phyloP scores from a whole-genome alignment of 352 stramenopile species.

The Elongisporangium senticosum region DNA sequence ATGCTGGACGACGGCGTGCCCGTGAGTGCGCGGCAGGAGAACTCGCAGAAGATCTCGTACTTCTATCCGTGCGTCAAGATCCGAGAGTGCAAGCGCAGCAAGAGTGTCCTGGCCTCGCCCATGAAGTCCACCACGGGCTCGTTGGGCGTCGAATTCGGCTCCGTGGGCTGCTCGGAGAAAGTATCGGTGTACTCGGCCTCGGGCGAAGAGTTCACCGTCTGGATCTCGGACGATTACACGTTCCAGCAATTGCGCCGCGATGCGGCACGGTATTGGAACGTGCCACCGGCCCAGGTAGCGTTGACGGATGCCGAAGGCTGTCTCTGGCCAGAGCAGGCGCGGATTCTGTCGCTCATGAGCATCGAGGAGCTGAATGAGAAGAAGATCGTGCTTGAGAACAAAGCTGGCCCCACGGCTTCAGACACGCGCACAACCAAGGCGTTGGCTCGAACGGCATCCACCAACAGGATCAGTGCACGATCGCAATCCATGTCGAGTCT shows the following conservation, averaged over 20 bases:
- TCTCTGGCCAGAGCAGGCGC: constrained; percentile 74
- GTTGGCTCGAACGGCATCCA: constrained; percentile 6
- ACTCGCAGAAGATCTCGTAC: constrained; percentile 43
- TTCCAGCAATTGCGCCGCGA: constrained; percentile 72
- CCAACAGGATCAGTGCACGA: background rate
- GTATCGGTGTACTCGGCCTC: constrained; percentile 42
- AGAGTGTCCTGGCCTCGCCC: constrained; percentile 3
- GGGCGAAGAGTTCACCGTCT: constrained; percentile 57
- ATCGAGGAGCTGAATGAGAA: constrained; percentile 38
- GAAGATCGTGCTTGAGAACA: constrained; percentile 49
- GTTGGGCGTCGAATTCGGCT: background rate
- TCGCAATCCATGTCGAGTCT: background rate
- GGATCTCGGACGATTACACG: constrained; percentile 66
- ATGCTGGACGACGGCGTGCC: constrained; percentile 57
- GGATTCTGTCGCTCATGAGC: constrained; percentile 56
- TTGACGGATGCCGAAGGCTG: constrained; percentile 58
- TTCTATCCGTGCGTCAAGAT: constrained; percentile 74
- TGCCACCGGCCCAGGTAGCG: constrained; percentile 32
- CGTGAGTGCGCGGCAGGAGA: constrained; percentile 56
- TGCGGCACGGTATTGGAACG: constrained; percentile 64
- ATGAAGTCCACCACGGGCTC: constrained; percentile 7
- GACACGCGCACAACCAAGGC: constrained; percentile 4
- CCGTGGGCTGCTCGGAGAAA: constrained; percentile 22
- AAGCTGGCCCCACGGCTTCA: constrained; percentile 16
- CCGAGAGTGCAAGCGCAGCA: constrained; percentile 24